Evolutionary conservation across 169 alveolate genomes (phyloP).

Genomic region (Plasmodium vivax): DNA sequence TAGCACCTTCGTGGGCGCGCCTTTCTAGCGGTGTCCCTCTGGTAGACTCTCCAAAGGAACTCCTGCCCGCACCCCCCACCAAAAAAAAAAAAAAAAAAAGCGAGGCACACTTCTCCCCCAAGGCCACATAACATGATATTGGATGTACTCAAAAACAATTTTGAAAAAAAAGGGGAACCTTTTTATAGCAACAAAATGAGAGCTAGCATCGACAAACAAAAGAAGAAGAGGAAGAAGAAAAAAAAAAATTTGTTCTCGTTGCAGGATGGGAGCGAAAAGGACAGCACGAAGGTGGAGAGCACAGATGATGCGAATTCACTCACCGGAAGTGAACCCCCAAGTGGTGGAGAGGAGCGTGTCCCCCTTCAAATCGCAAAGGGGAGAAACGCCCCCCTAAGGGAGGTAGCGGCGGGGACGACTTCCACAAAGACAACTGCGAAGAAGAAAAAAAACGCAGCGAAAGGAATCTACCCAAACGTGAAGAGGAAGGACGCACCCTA

Average conservation of each 20-base stretch:
- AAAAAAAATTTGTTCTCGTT: slow-evolving; percentile 1
- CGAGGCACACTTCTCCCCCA: slow-evolving; percentile 1
- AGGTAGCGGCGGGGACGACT: no score
- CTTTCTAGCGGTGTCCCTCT: neutral
- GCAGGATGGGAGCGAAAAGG: slow-evolving; percentile 55
- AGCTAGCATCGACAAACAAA: slow-evolving; percentile 14
- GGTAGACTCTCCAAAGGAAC: neutral
- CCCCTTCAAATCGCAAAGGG: slow-evolving; percentile 2
- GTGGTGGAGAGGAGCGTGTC: neutral
- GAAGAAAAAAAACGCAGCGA: neutral
- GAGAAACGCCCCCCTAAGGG: neutral
- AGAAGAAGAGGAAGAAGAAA: slow-evolving; percentile 32
- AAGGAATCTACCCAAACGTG: slow-evolving; percentile 26
- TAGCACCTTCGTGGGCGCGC: neutral
- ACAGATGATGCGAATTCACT: slow-evolving; percentile 18
- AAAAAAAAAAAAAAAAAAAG: neutral
- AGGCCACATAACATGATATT: slow-evolving; percentile 28
- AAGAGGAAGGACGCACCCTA: slow-evolving; percentile 23
- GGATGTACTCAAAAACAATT: slow-evolving; percentile 55
- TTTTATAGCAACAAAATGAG: slow-evolving; percentile 42
- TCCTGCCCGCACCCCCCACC: neutral
- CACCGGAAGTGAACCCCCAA: neutral
- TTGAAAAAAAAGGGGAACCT: slow-evolving; percentile 55
- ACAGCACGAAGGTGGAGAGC: slow-evolving; percentile 35
- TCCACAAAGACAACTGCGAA: neutral